Percentiles rank a stretch among this genome's conserved stretches.
These are phyloP conservation scores for Stipa capillata DNA, from an alignment of 176 grass and related monocot species.

Conservation along the genomic window DNA sequence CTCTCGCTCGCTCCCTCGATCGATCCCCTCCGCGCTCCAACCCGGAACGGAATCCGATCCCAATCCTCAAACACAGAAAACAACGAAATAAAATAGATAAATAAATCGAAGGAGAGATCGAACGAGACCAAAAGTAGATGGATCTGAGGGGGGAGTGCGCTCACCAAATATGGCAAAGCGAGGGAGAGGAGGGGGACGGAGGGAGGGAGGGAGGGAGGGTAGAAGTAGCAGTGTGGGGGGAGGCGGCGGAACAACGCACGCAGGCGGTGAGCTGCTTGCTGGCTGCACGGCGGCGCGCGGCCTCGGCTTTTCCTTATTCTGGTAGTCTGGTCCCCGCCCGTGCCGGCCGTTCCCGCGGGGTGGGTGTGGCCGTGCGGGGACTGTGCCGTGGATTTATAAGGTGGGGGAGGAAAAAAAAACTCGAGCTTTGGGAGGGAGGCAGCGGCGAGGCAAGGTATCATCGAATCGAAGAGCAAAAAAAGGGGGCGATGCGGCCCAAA, in stretches of 20 bases:
- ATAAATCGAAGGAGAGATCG: background rate
- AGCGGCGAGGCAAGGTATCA: background rate
- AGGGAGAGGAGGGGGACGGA: background rate
- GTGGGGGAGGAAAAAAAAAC: background rate
- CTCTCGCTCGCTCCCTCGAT: background rate
- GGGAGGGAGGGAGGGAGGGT: no score
- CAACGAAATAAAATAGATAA: background rate
- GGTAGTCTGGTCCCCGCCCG: background rate
- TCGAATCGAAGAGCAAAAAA: background rate
- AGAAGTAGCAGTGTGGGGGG: no score
- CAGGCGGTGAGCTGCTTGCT: background rate
- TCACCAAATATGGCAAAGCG: constrained; percentile 37
- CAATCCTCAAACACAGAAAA: background rate
- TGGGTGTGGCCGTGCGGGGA: background rate
- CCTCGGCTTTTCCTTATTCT: constrained; percentile 27
- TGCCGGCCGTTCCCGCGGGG: background rate
- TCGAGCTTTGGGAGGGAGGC: background rate
- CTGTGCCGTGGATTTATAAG: background rate
- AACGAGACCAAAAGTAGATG: background rate
- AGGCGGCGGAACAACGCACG: background rate
- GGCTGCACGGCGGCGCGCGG: background rate
- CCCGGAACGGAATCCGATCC: background rate
- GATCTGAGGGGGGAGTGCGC: constrained; percentile 21
- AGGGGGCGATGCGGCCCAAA: background rate
- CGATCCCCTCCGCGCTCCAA: background rate